Evolutionary conservation across 345 rosid species (phyloP).

Genomic region (Turnera subulata): DNA sequence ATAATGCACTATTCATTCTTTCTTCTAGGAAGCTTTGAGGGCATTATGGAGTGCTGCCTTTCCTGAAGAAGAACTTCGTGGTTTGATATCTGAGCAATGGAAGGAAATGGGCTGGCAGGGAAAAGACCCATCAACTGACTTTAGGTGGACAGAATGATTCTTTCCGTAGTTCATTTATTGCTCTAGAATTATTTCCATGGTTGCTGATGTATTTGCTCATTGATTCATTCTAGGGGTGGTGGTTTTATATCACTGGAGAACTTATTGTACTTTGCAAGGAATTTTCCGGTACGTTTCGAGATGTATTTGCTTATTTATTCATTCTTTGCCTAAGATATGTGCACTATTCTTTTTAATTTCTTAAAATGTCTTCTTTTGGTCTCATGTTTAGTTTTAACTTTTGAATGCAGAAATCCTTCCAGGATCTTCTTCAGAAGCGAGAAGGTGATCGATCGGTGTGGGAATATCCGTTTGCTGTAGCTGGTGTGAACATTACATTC

Average conservation of each 20-base stretch:
- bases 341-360: too few relatives aligned
- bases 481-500: constrained; percentile 95
- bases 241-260: constrained; percentile 99
- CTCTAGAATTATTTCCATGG: constrained; percentile 1
- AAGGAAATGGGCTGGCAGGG: constrained; percentile 99
- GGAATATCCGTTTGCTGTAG: constrained; percentile 99
- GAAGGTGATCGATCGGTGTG: constrained; percentile 93
- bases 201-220: not conserved
- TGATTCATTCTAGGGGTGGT: constrained; percentile 76
- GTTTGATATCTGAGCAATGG: constrained; percentile 97
- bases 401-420: constrained; percentile 71
- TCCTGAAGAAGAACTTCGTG: constrained; percentile 85
- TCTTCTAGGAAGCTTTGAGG: constrained; percentile 73
- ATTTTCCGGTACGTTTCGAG: constrained; percentile 57
- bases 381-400: not conserved
- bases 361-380: not conserved
- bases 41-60: constrained; percentile 86
- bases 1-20: constrained; percentile 17
- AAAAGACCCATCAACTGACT: constrained; percentile 98
- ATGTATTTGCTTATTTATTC: too few relatives aligned
- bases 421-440: constrained; percentile 82
- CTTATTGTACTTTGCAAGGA: constrained; percentile 76
- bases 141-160: constrained; percentile 48
- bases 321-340: too few relatives aligned
- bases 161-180: not conserved